phyloP scores from a whole-genome alignment of 2,329 filamentous ascomycete species.

The Botryotinia convoluta region DNA sequence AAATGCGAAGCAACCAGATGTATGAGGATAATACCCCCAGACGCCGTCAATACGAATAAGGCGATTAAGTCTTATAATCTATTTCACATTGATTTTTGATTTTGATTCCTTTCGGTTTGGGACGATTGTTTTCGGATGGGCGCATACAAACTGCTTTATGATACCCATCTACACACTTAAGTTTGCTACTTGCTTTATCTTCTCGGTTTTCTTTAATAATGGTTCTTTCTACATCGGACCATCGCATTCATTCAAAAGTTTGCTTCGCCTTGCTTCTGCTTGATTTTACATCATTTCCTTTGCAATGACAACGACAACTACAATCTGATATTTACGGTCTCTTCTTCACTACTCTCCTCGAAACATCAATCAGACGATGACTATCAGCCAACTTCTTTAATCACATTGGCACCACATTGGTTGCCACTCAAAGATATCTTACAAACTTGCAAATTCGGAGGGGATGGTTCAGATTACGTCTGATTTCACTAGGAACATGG shows the following conservation, averaged over 20 bases:
- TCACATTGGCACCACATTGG: background rate
- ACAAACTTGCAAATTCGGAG: background rate
- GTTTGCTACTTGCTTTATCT: background rate
- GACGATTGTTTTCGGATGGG: background rate
- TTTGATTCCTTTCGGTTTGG: constrained; percentile 4
- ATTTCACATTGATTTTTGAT: background rate
- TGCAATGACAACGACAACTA: background rate
- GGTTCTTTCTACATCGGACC: constrained; percentile 1
- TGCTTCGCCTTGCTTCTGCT: background rate
- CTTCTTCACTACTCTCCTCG: constrained; percentile 3
- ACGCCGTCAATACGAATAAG: background rate
- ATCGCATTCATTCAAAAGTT: background rate
- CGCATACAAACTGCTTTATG: background rate
- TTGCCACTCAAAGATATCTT: background rate
- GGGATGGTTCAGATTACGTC: constrained; percentile 4
- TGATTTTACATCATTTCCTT: background rate
- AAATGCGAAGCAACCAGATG: constrained; percentile 12
- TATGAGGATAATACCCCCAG: background rate
- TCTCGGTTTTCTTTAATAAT: background rate
- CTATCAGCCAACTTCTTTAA: background rate
- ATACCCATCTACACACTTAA: constrained; percentile 7
- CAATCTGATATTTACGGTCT: background rate
- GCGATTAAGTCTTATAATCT: background rate
- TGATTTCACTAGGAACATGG: background rate
- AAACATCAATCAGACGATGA: constrained; percentile 3